A percentile compares a stretch with the other conserved stretches of the same genome.
phyloP scores from a whole-genome alignment of 73 alveolate species.

The Tetrahymena elliotti region DNA sequence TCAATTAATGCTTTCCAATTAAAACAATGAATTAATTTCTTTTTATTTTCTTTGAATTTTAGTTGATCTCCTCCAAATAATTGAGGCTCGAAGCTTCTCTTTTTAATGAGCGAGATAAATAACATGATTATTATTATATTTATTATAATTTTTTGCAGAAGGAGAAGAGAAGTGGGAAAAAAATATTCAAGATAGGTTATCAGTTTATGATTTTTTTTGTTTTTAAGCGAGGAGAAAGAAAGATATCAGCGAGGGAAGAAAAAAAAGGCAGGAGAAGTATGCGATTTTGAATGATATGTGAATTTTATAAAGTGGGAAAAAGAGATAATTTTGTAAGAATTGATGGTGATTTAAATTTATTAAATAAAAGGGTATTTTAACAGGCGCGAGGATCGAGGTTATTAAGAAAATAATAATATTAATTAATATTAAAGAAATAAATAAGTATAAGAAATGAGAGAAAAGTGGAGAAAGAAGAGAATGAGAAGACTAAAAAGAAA shows the following conservation, averaged over 20 bases:
- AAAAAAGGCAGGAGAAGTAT: neutral
- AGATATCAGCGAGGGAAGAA: neutral
- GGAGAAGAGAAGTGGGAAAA: neutral
- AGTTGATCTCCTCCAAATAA: neutral
- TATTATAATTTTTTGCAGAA: neutral
- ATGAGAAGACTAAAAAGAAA: constrained; percentile 49
- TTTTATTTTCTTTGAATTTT: neutral
- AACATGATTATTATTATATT: too few species aligned
- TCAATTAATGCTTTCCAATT: neutral
- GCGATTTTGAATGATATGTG: neutral
- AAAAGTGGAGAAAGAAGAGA: constrained; percentile 52
- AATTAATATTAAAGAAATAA: neutral
- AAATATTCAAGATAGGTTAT: neutral
- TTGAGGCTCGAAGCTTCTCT: neutral
- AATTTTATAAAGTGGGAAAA: neutral
- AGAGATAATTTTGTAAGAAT: neutral
- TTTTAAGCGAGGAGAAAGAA: neutral
- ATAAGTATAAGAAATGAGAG: constrained; percentile 37
- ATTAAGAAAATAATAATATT: neutral
- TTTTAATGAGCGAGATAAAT: too few species aligned
- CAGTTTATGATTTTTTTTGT: neutral
- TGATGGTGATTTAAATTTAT: neutral
- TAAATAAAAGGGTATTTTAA: neutral
- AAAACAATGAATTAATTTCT: too few species aligned
- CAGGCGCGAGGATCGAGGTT: neutral